A percentile compares a stretch with the other conserved stretches of the same genome.
phyloP scores from a whole-genome alignment of 805 yeast genomes.

The Candida orba region DNA sequence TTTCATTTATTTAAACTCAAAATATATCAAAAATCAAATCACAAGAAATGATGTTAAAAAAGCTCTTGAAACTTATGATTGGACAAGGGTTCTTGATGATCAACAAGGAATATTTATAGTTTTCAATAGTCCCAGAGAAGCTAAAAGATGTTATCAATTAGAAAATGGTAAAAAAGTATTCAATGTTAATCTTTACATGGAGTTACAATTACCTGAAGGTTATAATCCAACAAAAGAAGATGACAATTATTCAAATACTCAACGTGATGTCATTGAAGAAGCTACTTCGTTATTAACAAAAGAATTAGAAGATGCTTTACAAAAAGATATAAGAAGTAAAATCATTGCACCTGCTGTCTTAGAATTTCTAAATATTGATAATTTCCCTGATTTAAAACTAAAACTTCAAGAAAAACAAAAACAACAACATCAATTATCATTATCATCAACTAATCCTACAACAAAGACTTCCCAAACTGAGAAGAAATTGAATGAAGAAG shows the following conservation, averaged over 20 bases:
- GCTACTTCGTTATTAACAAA: conserved; percentile 51
- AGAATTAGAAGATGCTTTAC: conserved; percentile 56
- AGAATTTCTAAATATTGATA: conserved; percentile 50
- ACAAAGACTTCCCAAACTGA: neutral
- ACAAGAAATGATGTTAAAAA: conserved; percentile 53
- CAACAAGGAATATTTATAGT: conserved; percentile 61
- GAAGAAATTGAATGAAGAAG: conserved; percentile 1
- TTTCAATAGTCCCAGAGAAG: conserved; percentile 53
- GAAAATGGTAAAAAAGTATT: conserved; percentile 52
- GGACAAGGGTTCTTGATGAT: conserved; percentile 61
- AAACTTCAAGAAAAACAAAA: conserved; percentile 18
- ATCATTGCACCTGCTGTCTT: conserved; percentile 63
- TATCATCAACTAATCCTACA: neutral
- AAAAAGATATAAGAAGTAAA: conserved; percentile 69
- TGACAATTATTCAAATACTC: conserved; percentile 4
- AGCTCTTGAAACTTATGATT: conserved; percentile 49
- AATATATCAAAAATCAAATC: conserved; percentile 32
- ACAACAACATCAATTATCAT: neutral
- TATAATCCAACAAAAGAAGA: conserved; percentile 15
- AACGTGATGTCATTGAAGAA: conserved; percentile 42
- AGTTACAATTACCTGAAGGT: conserved; percentile 26
- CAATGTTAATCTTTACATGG: conserved; percentile 49
- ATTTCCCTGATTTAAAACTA: conserved; percentile 43
- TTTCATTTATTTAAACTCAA: conserved; percentile 45
- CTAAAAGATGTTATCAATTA: conserved; percentile 48